Conservation (phyloP, 1,284 basidiomycete genomes). For the Cryptococcus sp. region DNA sequence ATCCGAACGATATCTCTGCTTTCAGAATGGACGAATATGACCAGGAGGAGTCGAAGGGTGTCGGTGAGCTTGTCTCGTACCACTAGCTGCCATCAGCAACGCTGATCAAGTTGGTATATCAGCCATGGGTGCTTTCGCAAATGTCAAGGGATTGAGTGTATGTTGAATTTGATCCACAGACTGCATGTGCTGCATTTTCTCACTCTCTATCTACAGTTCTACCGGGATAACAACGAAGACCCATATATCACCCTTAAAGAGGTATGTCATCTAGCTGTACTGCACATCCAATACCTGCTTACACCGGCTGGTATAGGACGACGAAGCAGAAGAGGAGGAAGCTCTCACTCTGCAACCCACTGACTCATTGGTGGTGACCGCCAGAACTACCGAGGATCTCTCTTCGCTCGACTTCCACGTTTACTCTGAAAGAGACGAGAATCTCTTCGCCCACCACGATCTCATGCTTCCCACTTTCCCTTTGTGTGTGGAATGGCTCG, state of each 20-base stretch:
- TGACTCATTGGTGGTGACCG: conserved; percentile 89
- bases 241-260: conserved; percentile 97
- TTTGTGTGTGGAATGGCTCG: conserved; percentile 98
- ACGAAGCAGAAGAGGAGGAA: conserved; percentile 79
- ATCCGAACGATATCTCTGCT: conserved; percentile 77
- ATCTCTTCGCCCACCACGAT: conserved; percentile 96
- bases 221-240: conserved; percentile 89
- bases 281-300: background rate
- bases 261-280: conserved; percentile 55
- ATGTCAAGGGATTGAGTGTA: conserved; percentile 83
- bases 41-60: conserved; percentile 67
- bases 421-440: conserved; percentile 88
- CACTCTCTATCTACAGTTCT: conserved; percentile 58
- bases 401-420: conserved; percentile 95
- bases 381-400: conserved; percentile 96
- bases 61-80: conserved; percentile 55
- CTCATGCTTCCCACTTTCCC: conserved; percentile 97
- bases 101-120: background rate
- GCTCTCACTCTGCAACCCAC: conserved; percentile 86
- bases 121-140: conserved; percentile 89
- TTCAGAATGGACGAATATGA: conserved; percentile 96
- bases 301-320: conserved; percentile 61
- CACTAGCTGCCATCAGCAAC: background rate
- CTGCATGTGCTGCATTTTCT: background rate
- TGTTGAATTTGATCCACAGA: background rate